Base-by-base conservation (phyloP, 1,284 basidiomycete species). In the Ustilago cynodontis region DNA sequence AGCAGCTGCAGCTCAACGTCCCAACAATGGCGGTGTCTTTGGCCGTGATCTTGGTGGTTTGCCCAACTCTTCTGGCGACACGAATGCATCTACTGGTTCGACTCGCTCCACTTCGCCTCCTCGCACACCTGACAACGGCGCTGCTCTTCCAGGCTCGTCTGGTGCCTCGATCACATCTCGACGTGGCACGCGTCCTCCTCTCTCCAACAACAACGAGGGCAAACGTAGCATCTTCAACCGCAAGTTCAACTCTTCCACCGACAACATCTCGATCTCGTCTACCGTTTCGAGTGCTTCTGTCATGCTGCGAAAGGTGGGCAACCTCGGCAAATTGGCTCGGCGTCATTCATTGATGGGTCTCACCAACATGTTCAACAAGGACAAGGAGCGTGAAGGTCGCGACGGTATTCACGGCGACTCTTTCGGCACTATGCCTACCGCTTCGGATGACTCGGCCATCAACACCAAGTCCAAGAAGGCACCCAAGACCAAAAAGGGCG, bases 181-280 rank as follows among this genome's bases (percentile, higher is more conserved):
- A 39, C 64, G 81, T 9, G 74, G 79, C 53, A 72, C 65, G 2
- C 66, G 79, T n/a, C 82, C 82, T 22, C 82, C 82, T 9, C 58
- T 83, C 24, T 65, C 79, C 11, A 68, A 55, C 65, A 77, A 73
- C 52, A 73, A 71, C 53, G 71, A 69, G 18, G 69, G 69, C 56
- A 82, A 81, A 62, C 77, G 83, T 90, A 92, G 56, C 47, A 86
- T 96, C 74, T 95, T 99, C 89, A 96, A 95, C 87, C 91, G 93
- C 77, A 92, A 93, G 78, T 88, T 94, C 82, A 98, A 99, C 86
- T 92, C 93, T 55, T 94, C 93, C 64, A 97, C 95, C 50, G 95
- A 99, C 87, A 99, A 99, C 87, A 96, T 99, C 74, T 97, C 94
- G 35, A 91, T 99, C 57, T 93, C 93, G 33, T 96, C 94, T n/a